Evolutionary conservation across 2,329 filamentous ascomycete species (phyloP).

Genomic region (Penicillium sp.): DNA sequence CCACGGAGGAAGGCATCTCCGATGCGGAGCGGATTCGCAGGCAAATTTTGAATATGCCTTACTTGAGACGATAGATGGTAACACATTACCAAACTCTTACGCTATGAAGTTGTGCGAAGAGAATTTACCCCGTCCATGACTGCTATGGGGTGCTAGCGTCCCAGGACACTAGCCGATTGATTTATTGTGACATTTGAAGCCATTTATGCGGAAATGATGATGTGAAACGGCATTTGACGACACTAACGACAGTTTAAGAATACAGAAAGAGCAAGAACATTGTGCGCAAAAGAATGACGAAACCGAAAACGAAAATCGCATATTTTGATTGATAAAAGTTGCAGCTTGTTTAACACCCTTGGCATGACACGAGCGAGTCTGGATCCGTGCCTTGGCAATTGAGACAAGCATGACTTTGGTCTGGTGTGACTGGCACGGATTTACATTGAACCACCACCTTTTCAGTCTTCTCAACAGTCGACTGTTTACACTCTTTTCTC

Average conservation of each 20-base stretch:
- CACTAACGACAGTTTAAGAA: slow-evolving; percentile 24
- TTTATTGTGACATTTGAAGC: slow-evolving; percentile 22
- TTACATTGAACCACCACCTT: not conserved
- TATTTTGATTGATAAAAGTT: slow-evolving; percentile 18
- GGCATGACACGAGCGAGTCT: slow-evolving; percentile 13
- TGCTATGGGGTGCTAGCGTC: slow-evolving; percentile 31
- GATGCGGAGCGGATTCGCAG: slow-evolving; percentile 47
- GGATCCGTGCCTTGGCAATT: slow-evolving; percentile 1
- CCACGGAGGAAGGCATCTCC: slow-evolving; percentile 41
- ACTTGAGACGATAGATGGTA: slow-evolving; percentile 31
- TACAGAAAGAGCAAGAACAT: slow-evolving; percentile 17
- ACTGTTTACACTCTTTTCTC: slow-evolving; percentile 7
- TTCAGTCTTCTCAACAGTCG: not conserved
- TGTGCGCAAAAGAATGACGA: slow-evolving; percentile 16
- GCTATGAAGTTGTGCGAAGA: slow-evolving; percentile 4
- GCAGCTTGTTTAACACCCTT: slow-evolving; percentile 6
- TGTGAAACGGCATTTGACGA: slow-evolving; percentile 38
- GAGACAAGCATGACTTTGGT: not conserved
- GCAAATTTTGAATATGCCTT: slow-evolving; percentile 45
- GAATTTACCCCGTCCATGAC: slow-evolving; percentile 17
- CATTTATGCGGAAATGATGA: slow-evolving; percentile 31
- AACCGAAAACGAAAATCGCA: slow-evolving; percentile 17
- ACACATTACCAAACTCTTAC: not conserved
- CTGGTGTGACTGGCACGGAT: slow-evolving; percentile 3
- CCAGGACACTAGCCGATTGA: slow-evolving; percentile 34